phyloP scores from a whole-genome alignment of 768 basidiomycete genomes.

The Tulasnella sp. region DNA sequence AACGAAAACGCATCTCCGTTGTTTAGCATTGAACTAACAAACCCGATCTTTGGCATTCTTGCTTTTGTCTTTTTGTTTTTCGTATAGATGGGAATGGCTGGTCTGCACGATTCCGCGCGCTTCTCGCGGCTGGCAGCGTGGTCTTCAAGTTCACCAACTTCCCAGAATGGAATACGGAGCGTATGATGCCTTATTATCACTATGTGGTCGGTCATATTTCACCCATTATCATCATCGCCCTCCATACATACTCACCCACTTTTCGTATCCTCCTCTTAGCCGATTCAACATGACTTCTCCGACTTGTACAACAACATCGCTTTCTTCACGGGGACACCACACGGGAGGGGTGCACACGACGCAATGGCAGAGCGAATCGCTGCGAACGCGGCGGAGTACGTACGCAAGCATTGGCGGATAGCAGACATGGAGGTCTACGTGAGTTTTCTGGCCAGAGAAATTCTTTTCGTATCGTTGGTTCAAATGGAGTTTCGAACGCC shows the following conservation, averaged over 20 bases:
- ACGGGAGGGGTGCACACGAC: slow-evolving; percentile 22
- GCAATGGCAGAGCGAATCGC: slow-evolving; percentile 26
- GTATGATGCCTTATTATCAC: slow-evolving; percentile 38
- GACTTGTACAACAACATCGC: slow-evolving; percentile 60
- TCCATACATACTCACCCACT: slow-evolving; percentile 35
- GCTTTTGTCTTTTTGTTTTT: too few relatives aligned
- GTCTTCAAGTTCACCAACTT: slow-evolving; percentile 29
- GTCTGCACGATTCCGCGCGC: slow-evolving; percentile 28
- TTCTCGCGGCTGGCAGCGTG: slow-evolving; percentile 26
- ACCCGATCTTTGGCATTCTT: background rate
- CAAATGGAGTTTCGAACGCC: too few relatives aligned
- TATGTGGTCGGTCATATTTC: slow-evolving; percentile 36
- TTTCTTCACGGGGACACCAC: slow-evolving; percentile 57
- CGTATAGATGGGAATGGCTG: slow-evolving; percentile 30
- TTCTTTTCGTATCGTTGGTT: too few relatives aligned
- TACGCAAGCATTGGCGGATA: slow-evolving; percentile 25
- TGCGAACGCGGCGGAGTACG: slow-evolving; percentile 23
- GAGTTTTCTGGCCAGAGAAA: slow-evolving; percentile 24
- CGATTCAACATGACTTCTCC: slow-evolving; percentile 47
- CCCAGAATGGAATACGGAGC: slow-evolving; percentile 47
- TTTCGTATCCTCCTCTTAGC: slow-evolving; percentile 59
- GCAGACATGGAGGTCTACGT: slow-evolving; percentile 27
- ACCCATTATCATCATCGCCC: slow-evolving; percentile 32
- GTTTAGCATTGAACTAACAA: background rate
- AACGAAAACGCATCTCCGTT: too few relatives aligned